Percentiles rank a stretch among this genome's conserved stretches.
Conservation (phyloP, 2,329 filamentous ascomycete genomes). For the Trichoderma sp. region DNA sequence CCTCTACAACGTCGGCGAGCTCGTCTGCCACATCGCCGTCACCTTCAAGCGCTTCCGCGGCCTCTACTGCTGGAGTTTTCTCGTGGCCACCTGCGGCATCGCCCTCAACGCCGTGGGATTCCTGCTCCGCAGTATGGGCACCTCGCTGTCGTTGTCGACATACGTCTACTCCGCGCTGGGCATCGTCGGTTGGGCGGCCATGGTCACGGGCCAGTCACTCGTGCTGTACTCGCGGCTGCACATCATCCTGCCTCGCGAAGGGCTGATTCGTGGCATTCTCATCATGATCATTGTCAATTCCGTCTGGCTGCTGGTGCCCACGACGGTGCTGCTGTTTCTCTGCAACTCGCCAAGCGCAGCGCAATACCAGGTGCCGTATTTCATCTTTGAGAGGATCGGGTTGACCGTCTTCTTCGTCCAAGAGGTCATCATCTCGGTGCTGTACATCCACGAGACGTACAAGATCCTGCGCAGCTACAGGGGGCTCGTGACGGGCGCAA, state of each 20-base stretch:
- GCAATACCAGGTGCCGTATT: slow-evolving; percentile 32
- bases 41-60: slow-evolving; percentile 37
- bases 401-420: slow-evolving; percentile 54
- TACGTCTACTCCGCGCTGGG: slow-evolving; percentile 15
- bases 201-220: slow-evolving; percentile 60
- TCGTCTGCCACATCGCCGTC: slow-evolving; percentile 46
- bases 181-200: slow-evolving; percentile 34
- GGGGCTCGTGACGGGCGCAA: slow-evolving; percentile 25
- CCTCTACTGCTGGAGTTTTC: slow-evolving; percentile 43
- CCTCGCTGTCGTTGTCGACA: slow-evolving; percentile 27
- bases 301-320: slow-evolving; percentile 52
- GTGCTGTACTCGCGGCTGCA: slow-evolving; percentile 63
- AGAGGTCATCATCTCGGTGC: slow-evolving; percentile 49
- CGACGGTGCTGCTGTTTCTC: slow-evolving; percentile 54
- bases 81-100: slow-evolving; percentile 35
- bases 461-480: slow-evolving; percentile 44
- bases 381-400: slow-evolving; percentile 50
- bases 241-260: slow-evolving; percentile 51
- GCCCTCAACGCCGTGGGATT: slow-evolving; percentile 32
- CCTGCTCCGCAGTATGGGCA: slow-evolving; percentile 3
- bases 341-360: slow-evolving; percentile 36
- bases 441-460: slow-evolving; percentile 53
- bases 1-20: slow-evolving; percentile 22
- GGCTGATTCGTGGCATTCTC: slow-evolving; percentile 48
- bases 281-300: slow-evolving; percentile 57